Percentiles rank a stretch among this genome's conserved stretches.
Evolutionary conservation across 2,329 filamentous ascomycete genomes (phyloP).

Genomic region (Neofusicoccum sp.): DNA sequence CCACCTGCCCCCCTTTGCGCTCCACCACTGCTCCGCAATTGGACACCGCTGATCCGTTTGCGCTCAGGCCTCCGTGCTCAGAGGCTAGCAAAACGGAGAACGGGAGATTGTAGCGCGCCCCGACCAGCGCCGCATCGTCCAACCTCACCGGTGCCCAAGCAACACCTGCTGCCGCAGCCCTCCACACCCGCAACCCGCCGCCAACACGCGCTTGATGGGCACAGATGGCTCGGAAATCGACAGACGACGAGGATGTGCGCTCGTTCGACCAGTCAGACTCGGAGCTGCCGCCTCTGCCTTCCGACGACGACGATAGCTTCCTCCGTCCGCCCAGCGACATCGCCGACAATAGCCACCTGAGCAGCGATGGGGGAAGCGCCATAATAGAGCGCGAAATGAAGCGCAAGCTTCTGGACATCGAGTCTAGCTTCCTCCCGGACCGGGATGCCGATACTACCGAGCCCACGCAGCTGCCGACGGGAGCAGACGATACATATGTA

Average conservation of each 20-base stretch:
- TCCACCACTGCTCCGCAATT: slow-evolving; percentile 13
- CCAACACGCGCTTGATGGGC: slow-evolving; percentile 23
- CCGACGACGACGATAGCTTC: slow-evolving; percentile 44
- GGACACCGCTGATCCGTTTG: slow-evolving; percentile 20
- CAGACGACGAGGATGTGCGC: slow-evolving; percentile 36
- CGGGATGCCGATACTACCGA: slow-evolving; percentile 53
- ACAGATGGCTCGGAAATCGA: slow-evolving; percentile 32
- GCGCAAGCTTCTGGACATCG: slow-evolving; percentile 61
- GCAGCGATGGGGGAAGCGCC: slow-evolving; percentile 41
- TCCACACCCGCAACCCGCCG: not conserved
- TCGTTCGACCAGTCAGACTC: slow-evolving; percentile 39
- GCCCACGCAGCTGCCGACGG: slow-evolving; percentile 30
- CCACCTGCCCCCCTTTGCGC: slow-evolving; percentile 20
- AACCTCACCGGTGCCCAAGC: slow-evolving; percentile 3
- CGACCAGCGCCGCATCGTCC: slow-evolving; percentile 7
- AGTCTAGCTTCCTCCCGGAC: slow-evolving; percentile 65
- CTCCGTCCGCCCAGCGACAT: slow-evolving; percentile 32
- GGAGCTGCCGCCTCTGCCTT: slow-evolving; percentile 44
- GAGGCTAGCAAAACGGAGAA: not conserved
- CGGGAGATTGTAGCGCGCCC: slow-evolving; percentile 13
- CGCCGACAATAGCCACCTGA: slow-evolving; percentile 32
- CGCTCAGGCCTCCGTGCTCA: slow-evolving; percentile 9
- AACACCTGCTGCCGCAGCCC: not conserved
- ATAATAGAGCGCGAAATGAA: slow-evolving; percentile 63
- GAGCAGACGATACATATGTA: slow-evolving; percentile 51